Evolutionary conservation across 169 alveolate genomes (phyloP).

Genomic region (Cryptosporidium bovis): DNA sequence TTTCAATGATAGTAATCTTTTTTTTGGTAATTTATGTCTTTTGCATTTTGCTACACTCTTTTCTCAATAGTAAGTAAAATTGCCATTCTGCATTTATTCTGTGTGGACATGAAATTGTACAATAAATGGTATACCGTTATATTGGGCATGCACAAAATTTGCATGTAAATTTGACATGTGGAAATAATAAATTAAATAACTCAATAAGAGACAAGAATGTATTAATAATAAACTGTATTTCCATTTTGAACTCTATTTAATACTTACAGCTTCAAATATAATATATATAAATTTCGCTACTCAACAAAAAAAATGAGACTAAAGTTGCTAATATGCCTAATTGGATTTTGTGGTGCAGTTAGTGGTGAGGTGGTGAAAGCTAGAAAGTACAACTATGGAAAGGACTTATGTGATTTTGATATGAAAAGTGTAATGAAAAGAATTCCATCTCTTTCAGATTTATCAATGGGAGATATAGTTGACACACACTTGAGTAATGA

Average conservation of each 20-base stretch:
- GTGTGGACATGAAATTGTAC: too few species aligned
- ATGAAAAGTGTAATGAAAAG: constrained; percentile 64
- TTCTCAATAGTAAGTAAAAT: too few species aligned
- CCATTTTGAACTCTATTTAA: too few species aligned
- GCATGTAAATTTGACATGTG: not conserved
- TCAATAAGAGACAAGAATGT: not conserved
- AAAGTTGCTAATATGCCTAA: constrained; percentile 5
- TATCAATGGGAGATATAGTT: constrained; percentile 46
- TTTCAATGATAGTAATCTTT: too few species aligned
- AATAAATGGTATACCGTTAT: too few species aligned
- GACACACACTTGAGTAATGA: constrained; percentile 40
- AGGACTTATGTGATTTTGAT: constrained; percentile 61
- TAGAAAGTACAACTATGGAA: constrained; percentile 40
- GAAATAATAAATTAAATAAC: not conserved
- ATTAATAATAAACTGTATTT: not conserved
- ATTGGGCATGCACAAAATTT: not conserved
- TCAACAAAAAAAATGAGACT: constrained; percentile 11
- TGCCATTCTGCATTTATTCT: too few species aligned
- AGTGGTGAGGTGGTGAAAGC: not conserved
- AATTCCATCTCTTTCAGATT: constrained; percentile 50
- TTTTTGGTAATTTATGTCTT: too few species aligned
- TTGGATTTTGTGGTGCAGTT: constrained; percentile 23
- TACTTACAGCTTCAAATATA: too few species aligned
- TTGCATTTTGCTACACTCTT: too few species aligned
- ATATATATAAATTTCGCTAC: too few species aligned